phyloP scores from a whole-genome alignment of 2,329 filamentous ascomycete genomes.

The Penicillium sp. region DNA sequence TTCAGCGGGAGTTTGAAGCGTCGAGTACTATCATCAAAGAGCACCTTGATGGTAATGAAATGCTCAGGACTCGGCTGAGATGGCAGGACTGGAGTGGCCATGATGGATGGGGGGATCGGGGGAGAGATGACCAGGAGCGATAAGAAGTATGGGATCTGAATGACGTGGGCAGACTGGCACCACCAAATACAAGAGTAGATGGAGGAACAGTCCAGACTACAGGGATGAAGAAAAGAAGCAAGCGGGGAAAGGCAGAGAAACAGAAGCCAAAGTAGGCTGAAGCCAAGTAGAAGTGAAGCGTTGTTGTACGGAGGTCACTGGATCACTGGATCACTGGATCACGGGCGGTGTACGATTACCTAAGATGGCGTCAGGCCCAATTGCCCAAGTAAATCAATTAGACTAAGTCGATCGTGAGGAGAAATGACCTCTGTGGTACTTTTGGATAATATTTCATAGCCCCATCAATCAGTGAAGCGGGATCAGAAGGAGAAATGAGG shows the following conservation, averaged over 20 bases:
- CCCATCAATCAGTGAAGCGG: slow-evolving; percentile 11
- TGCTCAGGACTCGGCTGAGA: slow-evolving; percentile 57
- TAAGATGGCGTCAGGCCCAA: slow-evolving; percentile 6
- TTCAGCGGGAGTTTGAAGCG: slow-evolving; percentile 85
- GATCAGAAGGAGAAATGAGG: slow-evolving; percentile 13
- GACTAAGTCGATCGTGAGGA: no score
- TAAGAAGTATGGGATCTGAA: slow-evolving; percentile 6
- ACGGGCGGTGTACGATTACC: slow-evolving; percentile 10
- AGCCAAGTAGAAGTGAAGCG: slow-evolving; percentile 6
- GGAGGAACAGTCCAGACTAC: neutral
- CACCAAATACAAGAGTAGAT: no score
- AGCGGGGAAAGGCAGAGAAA: slow-evolving; percentile 4
- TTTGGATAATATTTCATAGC: slow-evolving; percentile 12
- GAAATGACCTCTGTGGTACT: neutral
- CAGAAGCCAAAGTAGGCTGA: slow-evolving; percentile 15
- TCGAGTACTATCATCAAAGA: slow-evolving; percentile 66
- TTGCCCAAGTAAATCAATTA: no score
- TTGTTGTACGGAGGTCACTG: slow-evolving; percentile 8
- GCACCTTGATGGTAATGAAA: slow-evolving; percentile 78
- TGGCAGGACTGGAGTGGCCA: slow-evolving; percentile 38
- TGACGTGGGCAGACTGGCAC: neutral
- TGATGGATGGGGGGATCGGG: slow-evolving; percentile 14
- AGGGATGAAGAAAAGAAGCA: slow-evolving; percentile 4
- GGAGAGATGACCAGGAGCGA: slow-evolving; percentile 6
- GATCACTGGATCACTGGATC: slow-evolving; percentile 16